A percentile compares a stretch with the other conserved stretches of the same genome.
Conservation (phyloP, 495 filamentous ascomycete species). For the Letharia columbiana region DNA sequence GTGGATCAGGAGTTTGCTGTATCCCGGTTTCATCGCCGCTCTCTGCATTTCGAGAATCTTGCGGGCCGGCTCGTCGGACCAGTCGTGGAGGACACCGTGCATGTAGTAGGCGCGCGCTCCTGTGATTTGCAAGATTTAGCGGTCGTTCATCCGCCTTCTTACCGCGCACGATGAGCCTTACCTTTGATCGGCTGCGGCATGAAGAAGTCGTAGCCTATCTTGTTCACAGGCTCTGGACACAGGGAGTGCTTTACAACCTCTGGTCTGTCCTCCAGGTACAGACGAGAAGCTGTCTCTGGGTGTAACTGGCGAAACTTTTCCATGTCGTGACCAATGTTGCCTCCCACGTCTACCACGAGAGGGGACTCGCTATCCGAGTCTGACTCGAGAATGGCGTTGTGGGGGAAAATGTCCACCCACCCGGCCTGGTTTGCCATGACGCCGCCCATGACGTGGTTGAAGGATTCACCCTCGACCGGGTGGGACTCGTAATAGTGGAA, state of each 20-base stretch:
- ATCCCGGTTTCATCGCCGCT: slow-evolving; percentile 37
- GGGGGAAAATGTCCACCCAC: slow-evolving; percentile 33
- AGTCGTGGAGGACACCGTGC: slow-evolving; percentile 45
- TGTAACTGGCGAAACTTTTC: slow-evolving; percentile 30
- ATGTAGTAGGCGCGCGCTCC: slow-evolving; percentile 43
- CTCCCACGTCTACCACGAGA: slow-evolving; percentile 44
- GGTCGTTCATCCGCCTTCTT: no score
- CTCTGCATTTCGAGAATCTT: slow-evolving; percentile 35
- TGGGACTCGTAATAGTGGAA: slow-evolving; percentile 14
- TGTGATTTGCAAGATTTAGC: slow-evolving; percentile 6
- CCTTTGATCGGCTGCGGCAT: slow-evolving; percentile 35
- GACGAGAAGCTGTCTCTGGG: slow-evolving; percentile 17
- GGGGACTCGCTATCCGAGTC: slow-evolving; percentile 18
- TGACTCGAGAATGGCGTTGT: slow-evolving; percentile 21
- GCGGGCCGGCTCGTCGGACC: slow-evolving; percentile 33
- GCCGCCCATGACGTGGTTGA: slow-evolving; percentile 32
- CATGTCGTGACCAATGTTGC: slow-evolving; percentile 39
- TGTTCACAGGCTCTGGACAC: slow-evolving; percentile 26
- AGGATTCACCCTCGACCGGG: slow-evolving; percentile 20
- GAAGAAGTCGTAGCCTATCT: slow-evolving; percentile 37
- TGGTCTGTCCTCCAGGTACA: slow-evolving; percentile 23
- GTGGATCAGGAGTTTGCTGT: slow-evolving; percentile 34
- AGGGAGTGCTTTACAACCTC: not conserved
- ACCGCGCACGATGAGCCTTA: slow-evolving; percentile 5
- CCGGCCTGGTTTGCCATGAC: slow-evolving; percentile 27